A percentile compares a stretch with the other conserved stretches of the same genome.
phyloP scores from a whole-genome alignment of 208 protist species.

The Acanthamoeba pearcei region DNA sequence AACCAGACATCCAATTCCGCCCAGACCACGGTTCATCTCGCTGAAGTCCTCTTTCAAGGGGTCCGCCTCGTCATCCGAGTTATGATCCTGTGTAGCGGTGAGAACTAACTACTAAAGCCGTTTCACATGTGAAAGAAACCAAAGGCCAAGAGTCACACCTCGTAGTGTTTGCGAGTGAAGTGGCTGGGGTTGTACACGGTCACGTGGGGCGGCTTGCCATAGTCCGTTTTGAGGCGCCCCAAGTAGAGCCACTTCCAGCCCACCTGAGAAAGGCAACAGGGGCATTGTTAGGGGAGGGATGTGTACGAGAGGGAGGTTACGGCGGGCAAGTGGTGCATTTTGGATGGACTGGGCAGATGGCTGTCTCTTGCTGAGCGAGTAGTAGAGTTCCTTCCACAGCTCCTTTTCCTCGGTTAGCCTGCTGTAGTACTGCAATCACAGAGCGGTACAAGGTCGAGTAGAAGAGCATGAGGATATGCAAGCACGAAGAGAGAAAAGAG shows the following conservation, averaged over 20 bases:
- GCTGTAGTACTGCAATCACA: not conserved
- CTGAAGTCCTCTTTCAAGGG: not conserved
- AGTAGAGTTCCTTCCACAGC: slow-evolving; percentile 7
- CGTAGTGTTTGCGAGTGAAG: not conserved
- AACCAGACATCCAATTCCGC: slow-evolving; percentile 44
- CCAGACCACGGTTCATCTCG: not conserved
- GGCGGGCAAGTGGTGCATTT: not conserved
- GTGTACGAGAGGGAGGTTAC: not conserved
- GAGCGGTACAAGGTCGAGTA: not conserved
- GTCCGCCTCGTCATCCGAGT: not conserved
- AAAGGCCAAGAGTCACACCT: not conserved
- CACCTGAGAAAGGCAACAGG: not conserved
- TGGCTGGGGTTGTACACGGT: not conserved
- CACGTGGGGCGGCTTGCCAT: not conserved
- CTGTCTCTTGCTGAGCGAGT: slow-evolving; percentile 12
- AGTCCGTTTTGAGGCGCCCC: slow-evolving; percentile 5
- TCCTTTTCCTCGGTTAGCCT: slow-evolving; percentile 39
- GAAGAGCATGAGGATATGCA: not conserved
- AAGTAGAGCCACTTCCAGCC: slow-evolving; percentile 57
- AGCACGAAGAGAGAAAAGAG: too few relatives aligned
- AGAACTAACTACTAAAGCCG: not conserved
- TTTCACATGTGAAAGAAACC: not conserved
- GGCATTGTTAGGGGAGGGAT: not conserved
- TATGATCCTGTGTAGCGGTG: not conserved
- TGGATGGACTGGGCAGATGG: not conserved